Base-by-base conservation (phyloP, 441 rosid genomes). In the Pelargonium cotyledonis region DNA sequence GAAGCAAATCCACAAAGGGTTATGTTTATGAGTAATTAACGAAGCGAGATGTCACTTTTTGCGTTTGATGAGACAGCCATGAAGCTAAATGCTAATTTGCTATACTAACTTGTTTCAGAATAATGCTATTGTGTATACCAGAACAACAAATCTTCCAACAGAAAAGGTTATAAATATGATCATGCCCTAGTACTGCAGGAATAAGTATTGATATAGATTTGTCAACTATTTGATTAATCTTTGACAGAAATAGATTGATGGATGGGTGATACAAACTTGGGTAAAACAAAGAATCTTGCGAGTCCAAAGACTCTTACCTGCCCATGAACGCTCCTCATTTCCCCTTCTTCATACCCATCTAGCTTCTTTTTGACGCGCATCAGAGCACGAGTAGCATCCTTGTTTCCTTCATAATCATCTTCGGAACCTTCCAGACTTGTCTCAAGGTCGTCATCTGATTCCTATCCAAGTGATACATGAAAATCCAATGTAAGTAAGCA, bases 281-380 rank as follows among this genome's bases (percentile, higher is more conserved):
- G 63, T 61, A 41, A 26, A 38, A 21, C 53, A n/a, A 44, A 61
- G 6, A 26, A 61, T 61, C 65, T 23, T 4, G 8, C 8, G 64
- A 41, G 38, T 51, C 47, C 35, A 62, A 66, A 64, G 47, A 38
- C 21, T 66, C 26, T 61, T 84, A 92, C 99, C 97, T 92, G 98
- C 66, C 99, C 98, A 72, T 95, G 88, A 43, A 86, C 79, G 75
- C 99, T 95, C 84, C 97, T 89, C 87, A 85, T 79, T 87, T 90
- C 99, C 63, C 98, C 98, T 74, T 82, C 99, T 75, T 95, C 99
- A 68, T 95, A 95, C 57, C 99, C 99, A 79, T 95, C 99, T 44
- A 95, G 88, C 77, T 95, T 95, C 76, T 92, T 92, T 84, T 90
- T 95, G 47, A 88, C 98, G 29, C 99, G 95, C 86, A 95, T 76